These are phyloP conservation scores for Thermothielavioides terrestris DNA, from an alignment of 495 filamentous ascomycete genomes.

Conservation along the genomic window DNA sequence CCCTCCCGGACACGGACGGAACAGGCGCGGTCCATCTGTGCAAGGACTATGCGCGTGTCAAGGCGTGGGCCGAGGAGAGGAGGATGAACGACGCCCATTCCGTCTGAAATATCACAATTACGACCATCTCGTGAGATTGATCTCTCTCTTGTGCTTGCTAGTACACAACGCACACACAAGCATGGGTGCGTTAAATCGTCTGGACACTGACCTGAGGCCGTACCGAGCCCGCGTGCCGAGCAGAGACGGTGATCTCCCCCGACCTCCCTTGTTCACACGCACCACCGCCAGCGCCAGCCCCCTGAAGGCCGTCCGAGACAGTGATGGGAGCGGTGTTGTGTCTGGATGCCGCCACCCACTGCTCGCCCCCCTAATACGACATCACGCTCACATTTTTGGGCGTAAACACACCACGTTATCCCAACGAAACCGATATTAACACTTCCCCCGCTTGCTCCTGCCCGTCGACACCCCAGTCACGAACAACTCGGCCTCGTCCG, in stretches of 20 bases:
- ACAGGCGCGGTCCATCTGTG: constrained; percentile 2
- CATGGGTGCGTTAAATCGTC: neutral
- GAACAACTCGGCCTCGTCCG: constrained; percentile 42
- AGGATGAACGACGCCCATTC: neutral
- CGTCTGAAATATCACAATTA: too few species aligned
- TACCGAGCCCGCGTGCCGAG: neutral
- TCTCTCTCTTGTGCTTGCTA: too few species aligned
- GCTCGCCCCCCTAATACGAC: constrained; percentile 32
- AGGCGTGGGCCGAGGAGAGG: constrained; percentile 2
- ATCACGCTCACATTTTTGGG: constrained; percentile 37
- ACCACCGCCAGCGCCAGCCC: constrained; percentile 38
- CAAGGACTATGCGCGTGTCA: constrained; percentile 1
- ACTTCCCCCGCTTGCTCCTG: constrained; percentile 22
- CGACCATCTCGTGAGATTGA: too few species aligned
- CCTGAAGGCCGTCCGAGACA: constrained; percentile 35
- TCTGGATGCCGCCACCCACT: constrained; percentile 40
- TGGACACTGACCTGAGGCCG: neutral
- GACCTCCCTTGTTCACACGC: constrained; percentile 13
- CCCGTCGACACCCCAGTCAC: constrained; percentile 40
- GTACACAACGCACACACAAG: too few species aligned
- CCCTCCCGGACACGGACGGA: neutral
- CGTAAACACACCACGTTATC: constrained; percentile 36
- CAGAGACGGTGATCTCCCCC: neutral
- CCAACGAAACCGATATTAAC: constrained; percentile 40
- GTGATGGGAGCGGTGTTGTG: constrained; percentile 34